Evolutionary conservation across 108 stramenopile genomes (phyloP), one percentile per base, ranked within the genome.

Genomic region (Discostella stelligeroides): DNA sequence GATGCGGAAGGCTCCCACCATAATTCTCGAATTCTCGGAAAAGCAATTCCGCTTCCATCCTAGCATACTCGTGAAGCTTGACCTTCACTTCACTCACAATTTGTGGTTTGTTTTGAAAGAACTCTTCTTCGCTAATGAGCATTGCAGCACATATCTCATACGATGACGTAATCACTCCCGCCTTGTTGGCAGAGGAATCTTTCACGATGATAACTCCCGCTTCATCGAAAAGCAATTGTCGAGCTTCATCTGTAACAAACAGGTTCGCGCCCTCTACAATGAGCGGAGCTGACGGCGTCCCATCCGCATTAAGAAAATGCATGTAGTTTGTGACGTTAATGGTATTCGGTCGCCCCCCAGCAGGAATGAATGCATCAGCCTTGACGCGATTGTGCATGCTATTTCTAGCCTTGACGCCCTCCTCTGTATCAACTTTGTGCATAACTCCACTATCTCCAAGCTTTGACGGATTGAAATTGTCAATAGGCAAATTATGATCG

Each of bases 241-340:
- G 86, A 17, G 98, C 98, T 75, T 95, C 96, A 21, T 86, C 82
- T 0, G 94, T 98, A 43, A 95, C 74, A 82, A 98, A 98, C 9
- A 98, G 83, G 74, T 98, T 98, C 54, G 97, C 97, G 8, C 96
- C 98, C 83, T 99, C 98, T 1, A 98, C 97, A 61, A 99, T 97
- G 41, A 99, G 82, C 40, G 81, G 76, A 27, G 90, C 83, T 5
- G 91, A 92, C 21, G 97, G 94, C 13, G 85, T 85, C 20, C 95
- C 96, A 63, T 95, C 96, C 18, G 59, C 28, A 15, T 80, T 76
- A 46, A 95, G 47, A 77, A 96, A 98, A 34, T 96, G 79, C 50
- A 82, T 79, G 73, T 90, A 96, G 82, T 98, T 98, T 61, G 76
- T 83, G 20, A 73, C 82, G 71, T 98, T 94, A 68, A 99, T 95